phyloP scores from a whole-genome alignment of 2,329 filamentous ascomycete genomes.

The Incumbomyces lentus region DNA sequence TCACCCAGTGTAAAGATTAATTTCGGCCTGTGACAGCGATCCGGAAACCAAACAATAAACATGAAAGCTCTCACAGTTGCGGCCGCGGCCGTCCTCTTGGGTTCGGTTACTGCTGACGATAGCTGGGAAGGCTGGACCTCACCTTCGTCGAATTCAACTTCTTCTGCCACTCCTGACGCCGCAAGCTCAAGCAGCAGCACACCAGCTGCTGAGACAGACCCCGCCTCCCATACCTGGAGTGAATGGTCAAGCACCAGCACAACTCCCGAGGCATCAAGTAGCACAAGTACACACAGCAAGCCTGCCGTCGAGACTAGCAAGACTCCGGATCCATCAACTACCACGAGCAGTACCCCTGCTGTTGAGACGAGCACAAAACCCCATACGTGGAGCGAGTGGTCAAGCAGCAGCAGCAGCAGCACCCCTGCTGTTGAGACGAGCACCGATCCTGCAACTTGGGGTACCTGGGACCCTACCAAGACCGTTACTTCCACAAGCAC shows the following conservation, averaged over 20 bases:
- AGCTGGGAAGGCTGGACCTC: conserved; percentile 37
- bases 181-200: conserved; percentile 25
- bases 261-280: conserved; percentile 6
- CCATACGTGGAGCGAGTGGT: conserved; percentile 13
- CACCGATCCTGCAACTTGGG: neutral
- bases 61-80: conserved; percentile 64
- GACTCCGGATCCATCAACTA: conserved; percentile 12
- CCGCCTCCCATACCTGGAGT: conserved; percentile 8
- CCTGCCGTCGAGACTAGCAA: too few species aligned
- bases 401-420: conserved; percentile 7
- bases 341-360: conserved; percentile 18
- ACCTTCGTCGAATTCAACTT: neutral
- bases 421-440: conserved; percentile 11
- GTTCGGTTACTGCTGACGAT: conserved; percentile 44
- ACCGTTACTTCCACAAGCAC: conserved; percentile 6
- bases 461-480: neutral
- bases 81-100: conserved; percentile 46
- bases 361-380: conserved; percentile 21
- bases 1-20: conserved; percentile 9
- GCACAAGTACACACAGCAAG: neutral
- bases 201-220: neutral
- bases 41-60: conserved; percentile 24
- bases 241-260: conserved; percentile 10
- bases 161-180: conserved; percentile 45
- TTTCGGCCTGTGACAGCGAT: conserved; percentile 19